A percentile compares a stretch with the other conserved stretches of the same genome.
Evolutionary conservation across 2,329 filamentous ascomycete species (phyloP).

Genomic region (Dichotomopilus funicola): DNA sequence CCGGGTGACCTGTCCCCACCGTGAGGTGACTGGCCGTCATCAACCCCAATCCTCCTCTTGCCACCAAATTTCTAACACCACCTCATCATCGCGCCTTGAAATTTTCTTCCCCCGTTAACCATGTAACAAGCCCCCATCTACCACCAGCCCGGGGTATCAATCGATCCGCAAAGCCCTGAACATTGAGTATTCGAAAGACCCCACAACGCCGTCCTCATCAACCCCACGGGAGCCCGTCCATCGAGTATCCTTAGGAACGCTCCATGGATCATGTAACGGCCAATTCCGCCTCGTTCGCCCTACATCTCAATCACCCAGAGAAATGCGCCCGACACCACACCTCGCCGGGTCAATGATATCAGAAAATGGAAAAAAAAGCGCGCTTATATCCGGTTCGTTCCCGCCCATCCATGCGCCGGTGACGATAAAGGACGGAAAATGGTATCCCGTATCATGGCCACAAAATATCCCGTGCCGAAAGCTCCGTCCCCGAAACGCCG

Average conservation of each 20-base stretch:
- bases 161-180: not conserved
- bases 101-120: too few species aligned
- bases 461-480: not conserved
- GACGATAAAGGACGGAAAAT: not conserved
- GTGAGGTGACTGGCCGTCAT: not conserved
- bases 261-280: too few species aligned
- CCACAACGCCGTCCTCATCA: too few species aligned
- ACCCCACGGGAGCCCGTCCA: too few species aligned
- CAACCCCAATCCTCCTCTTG: not conserved
- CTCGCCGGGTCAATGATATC: not conserved
- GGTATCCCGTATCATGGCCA: not conserved
- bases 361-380: slow-evolving; percentile 7
- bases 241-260: too few species aligned
- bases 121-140: not conserved
- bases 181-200: not conserved
- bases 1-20: too few species aligned
- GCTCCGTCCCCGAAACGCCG: slow-evolving; percentile 12
- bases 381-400: slow-evolving; percentile 6
- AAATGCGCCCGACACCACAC: not conserved
- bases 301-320: too few species aligned
- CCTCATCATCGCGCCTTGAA: too few species aligned
- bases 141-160: not conserved
- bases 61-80: not conserved
- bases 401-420: slow-evolving; percentile 13
- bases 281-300: too few species aligned